Evolutionary conservation across 106 monocot species (phyloP).

Genomic region (Acorus calamus): DNA sequence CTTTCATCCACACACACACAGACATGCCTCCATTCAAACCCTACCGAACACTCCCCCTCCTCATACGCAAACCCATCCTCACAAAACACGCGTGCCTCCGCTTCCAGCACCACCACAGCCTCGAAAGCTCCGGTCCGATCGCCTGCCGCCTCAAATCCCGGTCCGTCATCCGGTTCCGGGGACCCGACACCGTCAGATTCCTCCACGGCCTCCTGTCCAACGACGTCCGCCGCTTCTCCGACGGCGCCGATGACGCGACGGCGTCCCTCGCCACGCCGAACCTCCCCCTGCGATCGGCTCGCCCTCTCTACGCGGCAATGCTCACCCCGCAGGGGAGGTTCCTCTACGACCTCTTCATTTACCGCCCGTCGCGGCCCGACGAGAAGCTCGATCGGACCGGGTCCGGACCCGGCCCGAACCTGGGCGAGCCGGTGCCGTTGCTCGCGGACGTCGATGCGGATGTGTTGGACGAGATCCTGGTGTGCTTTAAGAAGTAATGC

Average conservation of each 20-base stretch:
- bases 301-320: constrained; percentile 67
- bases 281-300: constrained; percentile 13
- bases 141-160: constrained; percentile 71
- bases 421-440: constrained; percentile 16
- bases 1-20: too few species aligned
- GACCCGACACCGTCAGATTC: constrained; percentile 73
- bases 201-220: constrained; percentile 81
- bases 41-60: background rate
- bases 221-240: constrained; percentile 44
- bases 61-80: background rate
- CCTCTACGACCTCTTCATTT: constrained; percentile 80
- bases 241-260: background rate
- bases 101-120: background rate
- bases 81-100: constrained; percentile 7
- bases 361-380: constrained; percentile 26
- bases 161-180: constrained; percentile 71
- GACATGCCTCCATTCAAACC: too few species aligned
- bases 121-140: constrained; percentile 31
- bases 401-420: constrained; percentile 35
- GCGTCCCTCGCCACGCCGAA: constrained; percentile 41
- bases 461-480: constrained; percentile 58
- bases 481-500: constrained; percentile 54
- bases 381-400: constrained; percentile 51
- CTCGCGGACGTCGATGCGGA: constrained; percentile 70
- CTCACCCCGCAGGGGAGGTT: constrained; percentile 92